Conservation (phyloP, 2,329 filamentous ascomycete species). For the Hymenoscyphus salicellus region DNA sequence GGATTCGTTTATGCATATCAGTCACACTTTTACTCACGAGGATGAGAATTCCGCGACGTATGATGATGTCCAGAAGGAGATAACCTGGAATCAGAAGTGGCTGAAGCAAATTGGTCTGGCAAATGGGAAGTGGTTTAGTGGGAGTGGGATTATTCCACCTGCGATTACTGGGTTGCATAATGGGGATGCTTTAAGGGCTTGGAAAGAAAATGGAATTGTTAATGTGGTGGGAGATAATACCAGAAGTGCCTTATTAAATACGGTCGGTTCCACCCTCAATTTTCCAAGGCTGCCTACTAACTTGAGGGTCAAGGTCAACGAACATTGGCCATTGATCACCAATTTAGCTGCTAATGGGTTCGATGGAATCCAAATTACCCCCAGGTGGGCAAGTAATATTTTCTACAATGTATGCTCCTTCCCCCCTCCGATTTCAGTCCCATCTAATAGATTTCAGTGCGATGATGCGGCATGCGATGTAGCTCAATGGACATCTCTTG, state of each 20-base stretch:
- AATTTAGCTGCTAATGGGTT: conserved; percentile 51
- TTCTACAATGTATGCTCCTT: conserved; percentile 52
- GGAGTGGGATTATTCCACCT: conserved; percentile 56
- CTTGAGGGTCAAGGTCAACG: conserved; percentile 17
- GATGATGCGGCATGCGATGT: conserved; percentile 44
- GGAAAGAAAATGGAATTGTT: conserved; percentile 54
- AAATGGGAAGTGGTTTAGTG: conserved; percentile 46
- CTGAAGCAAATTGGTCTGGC: conserved; percentile 50
- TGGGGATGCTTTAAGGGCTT: conserved; percentile 57
- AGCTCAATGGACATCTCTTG: conserved; percentile 57
- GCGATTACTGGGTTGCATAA: conserved; percentile 63
- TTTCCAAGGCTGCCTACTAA: not conserved
- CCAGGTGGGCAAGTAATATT: conserved; percentile 59
- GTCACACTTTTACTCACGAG: conserved; percentile 59
- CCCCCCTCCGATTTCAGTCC: not conserved
- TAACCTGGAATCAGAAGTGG: conserved; percentile 58
- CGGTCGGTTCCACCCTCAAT: conserved; percentile 25
- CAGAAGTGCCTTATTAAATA: conserved; percentile 50
- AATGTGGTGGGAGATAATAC: conserved; percentile 63
- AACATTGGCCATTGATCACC: conserved; percentile 55
- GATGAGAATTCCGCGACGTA: conserved; percentile 58
- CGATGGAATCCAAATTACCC: conserved; percentile 54
- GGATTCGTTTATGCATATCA: no score
- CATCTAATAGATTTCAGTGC: conserved; percentile 36
- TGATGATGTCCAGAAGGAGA: conserved; percentile 53